Evolutionary conservation across 768 basidiomycete species (phyloP).

Genomic region (Termitomyces sp.): DNA sequence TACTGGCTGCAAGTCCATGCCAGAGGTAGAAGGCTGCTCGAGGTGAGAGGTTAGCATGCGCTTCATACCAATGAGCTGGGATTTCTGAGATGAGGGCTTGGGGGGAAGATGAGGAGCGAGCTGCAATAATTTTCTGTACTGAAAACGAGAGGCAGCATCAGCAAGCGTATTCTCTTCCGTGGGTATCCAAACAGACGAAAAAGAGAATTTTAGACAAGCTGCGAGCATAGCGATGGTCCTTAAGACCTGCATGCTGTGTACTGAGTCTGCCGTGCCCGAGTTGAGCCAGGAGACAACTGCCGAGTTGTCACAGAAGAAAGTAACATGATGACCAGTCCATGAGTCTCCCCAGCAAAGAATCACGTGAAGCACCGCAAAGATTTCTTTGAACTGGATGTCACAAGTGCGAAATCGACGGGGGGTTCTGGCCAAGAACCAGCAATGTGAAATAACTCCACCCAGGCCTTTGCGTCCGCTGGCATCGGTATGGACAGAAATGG

Average conservation of each 20-base stretch:
- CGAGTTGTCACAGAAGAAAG: conserved; percentile 30
- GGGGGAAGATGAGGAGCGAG: conserved; percentile 22
- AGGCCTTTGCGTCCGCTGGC: conserved; percentile 31
- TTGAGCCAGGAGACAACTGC: conserved; percentile 18
- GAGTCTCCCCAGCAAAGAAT: conserved; percentile 27
- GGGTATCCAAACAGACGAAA: conserved; percentile 24
- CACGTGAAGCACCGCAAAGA: conserved; percentile 29
- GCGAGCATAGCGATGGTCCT: conserved; percentile 19
- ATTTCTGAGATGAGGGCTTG: conserved; percentile 16
- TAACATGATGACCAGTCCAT: conserved; percentile 24
- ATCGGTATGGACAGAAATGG: conserved; percentile 27
- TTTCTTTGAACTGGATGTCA: conserved; percentile 35
- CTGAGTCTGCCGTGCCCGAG: conserved; percentile 4
- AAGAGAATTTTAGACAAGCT: conserved; percentile 21
- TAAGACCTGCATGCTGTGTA: conserved; percentile 12
- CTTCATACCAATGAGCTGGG: conserved; percentile 23
- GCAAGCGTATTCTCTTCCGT: conserved; percentile 21
- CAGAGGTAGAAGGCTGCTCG: conserved; percentile 26
- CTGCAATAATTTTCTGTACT: conserved; percentile 24
- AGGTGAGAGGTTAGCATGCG: conserved; percentile 14
- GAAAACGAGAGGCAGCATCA: conserved; percentile 27
- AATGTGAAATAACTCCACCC: conserved; percentile 21
- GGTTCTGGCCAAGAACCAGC: conserved; percentile 25
- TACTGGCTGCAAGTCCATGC: conserved; percentile 30
- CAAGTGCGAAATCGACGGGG: conserved; percentile 22